Base-by-base conservation (phyloP, 495 filamentous ascomycete species). In the Apiosordaria backusii region DNA sequence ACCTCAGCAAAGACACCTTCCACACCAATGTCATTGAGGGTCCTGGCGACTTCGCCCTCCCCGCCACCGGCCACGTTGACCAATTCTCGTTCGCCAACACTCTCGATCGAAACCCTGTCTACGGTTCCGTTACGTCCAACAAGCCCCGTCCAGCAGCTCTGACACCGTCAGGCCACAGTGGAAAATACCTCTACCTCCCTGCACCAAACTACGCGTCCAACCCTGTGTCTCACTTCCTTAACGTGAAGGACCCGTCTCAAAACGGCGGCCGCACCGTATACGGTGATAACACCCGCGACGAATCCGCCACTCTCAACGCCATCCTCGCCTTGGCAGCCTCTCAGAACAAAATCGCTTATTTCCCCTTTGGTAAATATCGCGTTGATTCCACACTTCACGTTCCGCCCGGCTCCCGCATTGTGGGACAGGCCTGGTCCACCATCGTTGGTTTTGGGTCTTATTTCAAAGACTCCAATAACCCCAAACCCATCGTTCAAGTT, bases 91-190 rank as follows among this genome's bases (percentile, higher is more conserved):
- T 77, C 50, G 79, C 64, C 24, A 89, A 91, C 66, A 89, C 87
- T 2, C 71, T 90, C 18, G 83, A 83, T 19, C 79, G 82, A 15
- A 85, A 86, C 71, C 82, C 83, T 2, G 81, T 88, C 13, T 90
- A 91, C 70, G 81, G 84, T 10, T 66, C 75, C 1, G 81, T 83
- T 0, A 69, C 85, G 9, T 77, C 76, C 2, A 52, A 70, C 0
- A 66, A 67, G 35, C 65, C 27, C 35, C 72, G 77, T 7, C 73
- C 78, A 19, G 24, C 65, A 5, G 68, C 66, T 0, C 70, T 80
- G 9, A 71, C 77, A 6, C 73, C 75, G 2, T n/a, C n/a, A n/a
- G 66, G 72, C 27, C 15, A 4, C 4, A 16, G 19, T 24, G 78
- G 77, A 19, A 71, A 62, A 1, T 81, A 75, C 57, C 75, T 74